Evolutionary conservation across 305 asterid genomes (phyloP), one percentile per base, ranked within the genome.

Genomic region (Rubia balearica): DNA sequence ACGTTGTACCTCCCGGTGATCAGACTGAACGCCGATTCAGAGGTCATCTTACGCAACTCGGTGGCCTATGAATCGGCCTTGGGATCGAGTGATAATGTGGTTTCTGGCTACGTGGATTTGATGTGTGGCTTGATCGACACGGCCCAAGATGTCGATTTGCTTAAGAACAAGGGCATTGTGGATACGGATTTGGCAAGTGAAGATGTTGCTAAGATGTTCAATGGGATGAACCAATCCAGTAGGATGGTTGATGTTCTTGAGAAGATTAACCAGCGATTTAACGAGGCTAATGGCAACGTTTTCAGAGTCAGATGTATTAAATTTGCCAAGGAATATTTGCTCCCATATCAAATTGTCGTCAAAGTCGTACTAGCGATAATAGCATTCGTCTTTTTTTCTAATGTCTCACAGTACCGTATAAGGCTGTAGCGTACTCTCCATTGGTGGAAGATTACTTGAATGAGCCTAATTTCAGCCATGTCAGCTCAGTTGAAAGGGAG

Each of bases 51-150:
- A 59, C 74, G 81, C 24, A 81, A 76, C 45, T 17, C 79, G 48
- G 76, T 81, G 56, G 83, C 85, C 38, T 81, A 67, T 4, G 85
- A 81, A 68, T 79, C 55, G 7, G 76, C 75, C 8, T 12, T 68
- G 1, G 53, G 57, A 12, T 73, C 77, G 8, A 67, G 61, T 6
- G 14, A 19, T 14, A 4, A 16, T 0, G 61, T 38, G 13, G 60
- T 73, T 33, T 66, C 72, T 5, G 63, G 51, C 4, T 73, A 57
- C 51, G 68, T 73, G 1, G 77, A 73, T 67, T 27, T 73, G 51
- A 73, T 73, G 77, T 73, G 72, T 43, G 68, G 73, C 5, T 66
- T 73, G n/a, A 68, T 73, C 5, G 72, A 73, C 36, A 67, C 68
- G 0, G 53, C 40, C 6, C 42, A 73, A 4, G 77, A 73, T 48